Evolutionary conservation across 345 rosid genomes (phyloP).

Genomic region (Cardamine occulta): DNA sequence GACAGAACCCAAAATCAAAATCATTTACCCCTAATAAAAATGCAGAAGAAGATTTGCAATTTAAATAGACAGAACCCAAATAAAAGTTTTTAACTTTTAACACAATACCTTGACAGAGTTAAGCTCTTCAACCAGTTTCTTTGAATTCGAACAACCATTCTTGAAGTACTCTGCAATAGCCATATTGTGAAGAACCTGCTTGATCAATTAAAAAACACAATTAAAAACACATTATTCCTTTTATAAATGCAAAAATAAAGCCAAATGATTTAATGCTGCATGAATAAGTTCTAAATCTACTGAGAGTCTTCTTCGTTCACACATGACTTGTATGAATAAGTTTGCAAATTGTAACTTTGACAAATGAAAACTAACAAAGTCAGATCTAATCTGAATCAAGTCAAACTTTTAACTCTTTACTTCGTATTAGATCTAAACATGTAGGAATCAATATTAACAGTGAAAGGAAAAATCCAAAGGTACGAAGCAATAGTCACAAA

Average conservation of each 20-base stretch:
- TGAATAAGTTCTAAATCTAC: constrained; percentile 3
- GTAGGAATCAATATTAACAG: background rate
- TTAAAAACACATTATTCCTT: background rate
- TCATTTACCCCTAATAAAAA: background rate
- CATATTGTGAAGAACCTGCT: constrained; percentile 89
- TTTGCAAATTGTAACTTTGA: background rate
- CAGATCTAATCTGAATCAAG: constrained; percentile 32
- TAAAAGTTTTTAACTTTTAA: background rate
- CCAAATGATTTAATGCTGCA: background rate
- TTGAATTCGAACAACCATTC: constrained; percentile 75
- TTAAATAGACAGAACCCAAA: background rate
- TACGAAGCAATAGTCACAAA: background rate
- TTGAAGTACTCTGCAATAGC: constrained; percentile 76
- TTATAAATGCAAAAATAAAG: background rate
- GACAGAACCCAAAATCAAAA: background rate
- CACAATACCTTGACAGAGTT: constrained; percentile 67
- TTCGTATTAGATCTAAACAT: constrained; percentile 8
- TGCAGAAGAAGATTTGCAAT: background rate
- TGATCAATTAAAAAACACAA: constrained; percentile 33
- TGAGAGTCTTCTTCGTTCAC: background rate
- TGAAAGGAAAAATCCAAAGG: background rate
- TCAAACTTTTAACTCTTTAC: background rate
- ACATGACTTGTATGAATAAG: background rate
- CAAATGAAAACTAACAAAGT: constrained; percentile 5
- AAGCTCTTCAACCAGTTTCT: constrained; percentile 74